Percentiles rank a stretch among this genome's conserved stretches.
These are phyloP conservation scores for Leccinum incarnatum DNA, from an alignment of 768 basidiomycete genomes.

Conservation along the genomic window DNA sequence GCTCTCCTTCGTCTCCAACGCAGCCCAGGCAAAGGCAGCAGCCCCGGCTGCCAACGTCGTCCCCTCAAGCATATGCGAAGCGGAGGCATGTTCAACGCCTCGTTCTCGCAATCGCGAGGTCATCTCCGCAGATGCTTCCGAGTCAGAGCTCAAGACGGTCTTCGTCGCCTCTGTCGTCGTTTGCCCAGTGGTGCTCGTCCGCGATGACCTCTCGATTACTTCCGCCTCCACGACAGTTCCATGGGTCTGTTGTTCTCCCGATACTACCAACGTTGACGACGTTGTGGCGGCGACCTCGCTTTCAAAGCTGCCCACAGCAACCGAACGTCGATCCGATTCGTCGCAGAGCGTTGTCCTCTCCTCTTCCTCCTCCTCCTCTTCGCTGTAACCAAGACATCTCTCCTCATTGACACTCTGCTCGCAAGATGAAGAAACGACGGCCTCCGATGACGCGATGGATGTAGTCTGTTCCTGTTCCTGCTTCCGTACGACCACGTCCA, in stretches of 20 bases:
- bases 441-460: neutral
- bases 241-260: neutral
- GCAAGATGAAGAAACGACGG: neutral
- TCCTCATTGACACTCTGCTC: neutral
- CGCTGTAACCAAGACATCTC: neutral
- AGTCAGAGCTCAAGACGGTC: neutral
- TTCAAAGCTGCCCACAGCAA: neutral
- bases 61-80: neutral
- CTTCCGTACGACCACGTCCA: neutral
- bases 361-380: neutral
- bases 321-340: no score
- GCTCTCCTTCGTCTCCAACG: neutral
- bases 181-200: neutral
- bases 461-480: neutral
- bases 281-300: neutral
- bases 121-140: neutral
- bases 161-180: neutral
- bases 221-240: neutral
- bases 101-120: neutral
- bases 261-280: neutral
- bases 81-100: neutral
- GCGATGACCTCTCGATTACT: neutral
- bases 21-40: neutral
- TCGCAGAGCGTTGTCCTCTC: neutral
- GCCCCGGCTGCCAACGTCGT: neutral